Conservation (phyloP, 192 early-diverging fungal genomes). For the Rhizophlyctis rosea region DNA sequence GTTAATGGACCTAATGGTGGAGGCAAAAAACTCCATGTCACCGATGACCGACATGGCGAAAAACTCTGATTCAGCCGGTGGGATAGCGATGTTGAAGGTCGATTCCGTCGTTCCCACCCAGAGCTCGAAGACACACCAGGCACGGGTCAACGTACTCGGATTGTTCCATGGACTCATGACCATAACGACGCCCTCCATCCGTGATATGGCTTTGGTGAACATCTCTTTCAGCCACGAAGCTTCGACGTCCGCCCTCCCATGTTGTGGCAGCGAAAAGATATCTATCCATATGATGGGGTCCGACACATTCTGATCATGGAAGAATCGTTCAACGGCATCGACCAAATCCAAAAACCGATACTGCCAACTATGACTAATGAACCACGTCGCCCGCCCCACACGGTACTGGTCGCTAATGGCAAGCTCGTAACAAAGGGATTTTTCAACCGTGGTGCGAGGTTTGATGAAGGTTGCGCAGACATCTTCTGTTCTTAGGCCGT, state of each 20-base stretch:
- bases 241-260: conserved; percentile 7
- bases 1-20: background rate
- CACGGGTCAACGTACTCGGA: conserved; percentile 23
- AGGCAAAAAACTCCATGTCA: background rate
- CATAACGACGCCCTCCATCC: conserved; percentile 25
- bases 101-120: conserved; percentile 9
- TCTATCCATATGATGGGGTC: conserved; percentile 29
- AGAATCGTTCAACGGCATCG: conserved; percentile 28
- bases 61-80: background rate
- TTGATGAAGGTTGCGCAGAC: conserved; percentile 19
- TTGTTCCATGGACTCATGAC: conserved; percentile 30
- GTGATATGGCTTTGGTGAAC: conserved; percentile 30
- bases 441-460: conserved; percentile 8
- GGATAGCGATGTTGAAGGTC: background rate
- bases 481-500: conserved; percentile 11
- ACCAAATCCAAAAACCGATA: conserved; percentile 30
- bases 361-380: conserved; percentile 31
- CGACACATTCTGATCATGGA: background rate
- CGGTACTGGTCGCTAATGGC: background rate
- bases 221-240: conserved; percentile 31
- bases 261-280: conserved; percentile 32
- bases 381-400: conserved; percentile 7
- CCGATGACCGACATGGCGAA: background rate
- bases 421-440: background rate
- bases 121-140: conserved; percentile 36